phyloP scores from a whole-genome alignment of 306 rosid species.

The Albizia julibrissin region DNA sequence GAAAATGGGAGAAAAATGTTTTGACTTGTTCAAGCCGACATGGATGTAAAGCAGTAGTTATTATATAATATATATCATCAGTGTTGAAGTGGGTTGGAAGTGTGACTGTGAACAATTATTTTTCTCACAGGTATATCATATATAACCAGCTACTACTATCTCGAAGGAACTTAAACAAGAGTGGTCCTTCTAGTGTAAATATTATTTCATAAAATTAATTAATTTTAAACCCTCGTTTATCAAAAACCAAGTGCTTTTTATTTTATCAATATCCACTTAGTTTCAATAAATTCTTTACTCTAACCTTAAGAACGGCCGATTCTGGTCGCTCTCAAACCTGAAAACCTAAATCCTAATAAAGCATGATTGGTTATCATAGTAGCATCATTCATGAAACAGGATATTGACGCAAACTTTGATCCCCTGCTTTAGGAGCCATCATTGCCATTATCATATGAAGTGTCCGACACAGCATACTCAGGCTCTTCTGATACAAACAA shows the following conservation, averaged over 20 bases:
- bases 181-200: too few species aligned
- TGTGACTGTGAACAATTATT: background rate
- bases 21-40: background rate
- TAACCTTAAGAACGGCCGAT: background rate
- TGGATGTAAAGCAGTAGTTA: too few species aligned
- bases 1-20: background rate
- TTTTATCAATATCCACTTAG: background rate
- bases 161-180: too few species aligned
- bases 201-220: too few species aligned
- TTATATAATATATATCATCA: too few species aligned
- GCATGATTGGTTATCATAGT: background rate
- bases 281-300: background rate
- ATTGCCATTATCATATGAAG: slow-evolving; percentile 6
- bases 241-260: too few species aligned
- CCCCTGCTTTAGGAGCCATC: background rate
- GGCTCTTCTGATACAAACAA: background rate
- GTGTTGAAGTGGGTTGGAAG: background rate
- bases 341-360: background rate
- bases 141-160: background rate
- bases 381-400: background rate
- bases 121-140: background rate
- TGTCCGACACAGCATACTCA: background rate
- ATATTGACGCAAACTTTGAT: background rate
- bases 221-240: too few species aligned
- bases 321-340: background rate